phyloP scores from a whole-genome alignment of 2,329 filamentous ascomycete species.

The Aspergillus flavus region DNA sequence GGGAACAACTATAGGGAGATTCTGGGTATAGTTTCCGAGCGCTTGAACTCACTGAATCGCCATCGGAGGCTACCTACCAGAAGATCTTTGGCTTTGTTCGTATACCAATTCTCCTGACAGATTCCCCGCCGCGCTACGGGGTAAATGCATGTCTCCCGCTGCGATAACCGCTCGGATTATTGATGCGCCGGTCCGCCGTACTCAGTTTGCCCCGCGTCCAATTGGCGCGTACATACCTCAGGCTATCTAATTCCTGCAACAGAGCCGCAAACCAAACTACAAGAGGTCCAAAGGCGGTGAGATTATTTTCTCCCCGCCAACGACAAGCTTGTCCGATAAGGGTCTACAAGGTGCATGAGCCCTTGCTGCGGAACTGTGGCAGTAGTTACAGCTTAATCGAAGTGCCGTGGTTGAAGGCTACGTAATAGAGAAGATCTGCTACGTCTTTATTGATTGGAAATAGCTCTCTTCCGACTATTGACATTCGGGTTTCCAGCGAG shows the following conservation, averaged over 20 bases:
- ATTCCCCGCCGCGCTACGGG: conserved; percentile 16
- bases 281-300: conserved; percentile 16
- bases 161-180: conserved; percentile 19
- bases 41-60: neutral
- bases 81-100: neutral
- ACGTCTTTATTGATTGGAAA: neutral
- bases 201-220: conserved; percentile 21
- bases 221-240: conserved; percentile 12
- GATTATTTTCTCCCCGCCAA: conserved; percentile 21
- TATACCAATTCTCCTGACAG: conserved; percentile 14
- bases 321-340: conserved; percentile 19
- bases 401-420: neutral
- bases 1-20: conserved; percentile 7
- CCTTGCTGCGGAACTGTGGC: conserved; percentile 17
- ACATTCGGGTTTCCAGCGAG: neutral
- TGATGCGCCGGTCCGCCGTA: conserved; percentile 22
- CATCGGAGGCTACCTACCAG: neutral
- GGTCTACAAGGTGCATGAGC: conserved; percentile 11
- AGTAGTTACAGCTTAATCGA: conserved; percentile 2
- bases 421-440: neutral
- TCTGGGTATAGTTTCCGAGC: neutral
- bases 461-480: neutral
- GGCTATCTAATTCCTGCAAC: neutral
- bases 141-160: conserved; percentile 16
- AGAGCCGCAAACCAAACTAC: neutral